Evolutionary conservation across 2,329 filamentous ascomycete species (phyloP), one percentile per base, ranked within the genome.

Genomic region (Zelopaecilomyces penicillatus): DNA sequence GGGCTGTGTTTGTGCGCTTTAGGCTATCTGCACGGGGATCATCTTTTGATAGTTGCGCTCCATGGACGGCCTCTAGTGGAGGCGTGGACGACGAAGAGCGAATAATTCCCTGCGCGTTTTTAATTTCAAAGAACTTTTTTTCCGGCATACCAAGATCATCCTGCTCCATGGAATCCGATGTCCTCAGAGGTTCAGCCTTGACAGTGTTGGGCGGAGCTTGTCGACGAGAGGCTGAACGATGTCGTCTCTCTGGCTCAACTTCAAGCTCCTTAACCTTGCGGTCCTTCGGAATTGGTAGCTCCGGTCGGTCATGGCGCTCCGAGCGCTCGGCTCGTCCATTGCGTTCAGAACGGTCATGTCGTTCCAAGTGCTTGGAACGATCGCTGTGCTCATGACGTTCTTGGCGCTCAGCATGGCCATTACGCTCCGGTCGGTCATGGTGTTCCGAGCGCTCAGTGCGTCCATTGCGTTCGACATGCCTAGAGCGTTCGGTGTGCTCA

Each of bases 101-200:
- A 41, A 62, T 51, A 30, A 61, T 48, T 19, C 66, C 67, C 47
- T 69, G 56, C 7, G 56, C 59, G 30, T 65, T 60, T 45, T 62
- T 70, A 37, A 68, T 52, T 33, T 65, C 61, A 45, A 73, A 71
- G 54, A 70, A 70, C 42, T 57, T 67, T 59, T 65, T 71, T 44
- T 60, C 60, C 1, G 56, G 57, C 28, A 54, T 35, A 27, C 39
- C 47, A 19, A 41, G 30, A 6, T 48, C 31, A n/a, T 58, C 56
- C 35, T 51, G 51, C 7, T 57, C 55, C 3, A 30, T 43, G 4
- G 62, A 49, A 4, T 57, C 50, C 9, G 53, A 45, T 5, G 64
- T 62, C 29, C 57, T 61, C 30, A 55, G n/a, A 5, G 53, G 55
- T 19, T 62, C 63, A 19, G 19, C 19, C 19, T 19, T 19, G 19